Evolutionary conservation across 805 yeast genomes (phyloP), one percentile per base, ranked within the genome.

Genomic region (Ogataea naganishii): DNA sequence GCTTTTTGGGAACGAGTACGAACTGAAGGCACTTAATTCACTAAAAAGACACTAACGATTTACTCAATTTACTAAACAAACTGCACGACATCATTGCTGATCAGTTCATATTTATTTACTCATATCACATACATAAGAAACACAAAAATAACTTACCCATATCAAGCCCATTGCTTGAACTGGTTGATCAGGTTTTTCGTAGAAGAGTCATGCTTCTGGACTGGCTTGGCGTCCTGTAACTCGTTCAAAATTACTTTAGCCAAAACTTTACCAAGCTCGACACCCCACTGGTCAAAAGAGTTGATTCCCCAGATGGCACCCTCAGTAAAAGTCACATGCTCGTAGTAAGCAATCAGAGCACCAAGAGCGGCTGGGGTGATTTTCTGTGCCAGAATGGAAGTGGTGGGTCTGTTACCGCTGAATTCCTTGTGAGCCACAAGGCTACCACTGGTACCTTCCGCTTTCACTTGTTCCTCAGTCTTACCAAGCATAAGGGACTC

Each of bases 201-300:
- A 28, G 95, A 82, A 23, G 79, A 78, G 57, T 92, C 98, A 61
- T 92, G 98, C 37, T 75, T 53, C 20, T 64, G 55, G 33, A 81
- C 76, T 32, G 64, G 60, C 26, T 58, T 53, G 18, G 63, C 49
- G 53, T 69, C 73, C 47, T 81, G 82, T 54, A 92, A 76, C 66
- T 92, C 96, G 49, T 72, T 72, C 49, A 94, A 89, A 52, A 92
- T 89, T 36, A 72, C 92, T 78, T 92, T 92, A 55, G 98, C 98
- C 56, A 92, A 75, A 31, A 81, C 94, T 69, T 92, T 92, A 60
- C 98, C 98, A 49, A 92, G 81, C 69, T 92, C 98, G 51, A 92
- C 98, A 64, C 98, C 98, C 95, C 97, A 92, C 71, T 92, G 98
- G 69, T 92, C 98, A 57, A 85, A 92, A 13, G 97, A 89, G 78